phyloP scores from a whole-genome alignment of 2,329 filamentous ascomycete genomes.

The Canariomyces notabilis region DNA sequence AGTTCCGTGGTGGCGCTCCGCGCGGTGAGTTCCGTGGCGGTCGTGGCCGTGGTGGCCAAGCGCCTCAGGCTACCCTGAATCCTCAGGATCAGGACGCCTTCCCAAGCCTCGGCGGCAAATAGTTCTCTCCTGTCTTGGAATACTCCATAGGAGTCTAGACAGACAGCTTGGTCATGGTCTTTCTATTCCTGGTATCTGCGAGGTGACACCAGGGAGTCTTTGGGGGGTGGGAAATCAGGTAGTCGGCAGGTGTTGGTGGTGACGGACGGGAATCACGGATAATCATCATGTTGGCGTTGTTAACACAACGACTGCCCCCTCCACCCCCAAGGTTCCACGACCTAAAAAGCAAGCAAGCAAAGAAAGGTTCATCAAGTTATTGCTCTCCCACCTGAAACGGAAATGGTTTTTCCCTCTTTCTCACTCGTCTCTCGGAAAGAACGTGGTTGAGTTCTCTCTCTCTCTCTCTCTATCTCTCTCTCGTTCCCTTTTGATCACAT shows the following conservation, averaged over 20 bases:
- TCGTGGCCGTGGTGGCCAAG: slow-evolving; percentile 43
- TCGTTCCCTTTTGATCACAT: background rate
- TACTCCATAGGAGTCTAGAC: background rate
- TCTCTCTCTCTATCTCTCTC: background rate
- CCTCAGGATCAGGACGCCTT: slow-evolving; percentile 54
- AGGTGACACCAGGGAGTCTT: slow-evolving; percentile 7
- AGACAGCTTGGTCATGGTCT: slow-evolving; percentile 10
- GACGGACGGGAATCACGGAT: background rate
- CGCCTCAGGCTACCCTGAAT: slow-evolving; percentile 43
- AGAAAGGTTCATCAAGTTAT: background rate
- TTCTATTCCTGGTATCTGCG: slow-evolving; percentile 7
- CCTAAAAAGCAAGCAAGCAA: background rate
- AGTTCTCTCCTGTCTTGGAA: slow-evolving; percentile 13
- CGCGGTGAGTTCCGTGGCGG: slow-evolving; percentile 42
- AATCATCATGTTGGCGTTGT: background rate
- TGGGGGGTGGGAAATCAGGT: slow-evolving; percentile 6
- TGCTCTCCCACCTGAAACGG: background rate
- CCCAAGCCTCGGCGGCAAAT: slow-evolving; percentile 54
- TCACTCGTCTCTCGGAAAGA: background rate
- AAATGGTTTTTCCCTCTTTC: background rate
- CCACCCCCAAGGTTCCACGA: background rate
- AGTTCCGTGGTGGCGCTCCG: slow-evolving; percentile 41
- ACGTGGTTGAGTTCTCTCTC: background rate
- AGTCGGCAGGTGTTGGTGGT: slow-evolving; percentile 10
- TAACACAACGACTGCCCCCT: background rate